Evolutionary conservation across 208 protist species (phyloP), one percentile per base, ranked within the genome.

Genomic region (Crithidia expoeki): DNA sequence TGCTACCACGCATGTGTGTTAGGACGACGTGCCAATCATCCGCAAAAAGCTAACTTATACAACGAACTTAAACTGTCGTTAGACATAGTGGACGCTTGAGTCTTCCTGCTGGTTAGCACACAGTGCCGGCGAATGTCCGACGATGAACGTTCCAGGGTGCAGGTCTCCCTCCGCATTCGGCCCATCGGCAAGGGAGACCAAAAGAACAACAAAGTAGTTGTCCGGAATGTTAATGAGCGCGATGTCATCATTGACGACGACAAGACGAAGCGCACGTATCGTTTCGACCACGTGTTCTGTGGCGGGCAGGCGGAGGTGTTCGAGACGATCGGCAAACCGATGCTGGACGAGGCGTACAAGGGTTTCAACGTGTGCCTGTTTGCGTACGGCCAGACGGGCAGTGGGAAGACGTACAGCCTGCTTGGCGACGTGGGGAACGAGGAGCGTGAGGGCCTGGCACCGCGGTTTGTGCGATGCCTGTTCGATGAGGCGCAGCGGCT

Each of bases 301-400:
- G 52, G 69, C 11, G 50, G 53, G 2, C 90, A 95, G 81, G 62
- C 68, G 27, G 79, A 86, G 64, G 58, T 95, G 56, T 95, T 84
- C 74, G 81, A 94, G 32, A 52, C 69, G 25, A 84, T 95, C 72
- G 90, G 90, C 19, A 46, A 46, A 46, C 87, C 88, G 53, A 95
- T 95, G 90, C 68, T 95, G 50, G 66, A 75, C 49, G 87, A 95
- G 68, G 85, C 86, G 19, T 92, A 90, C 84, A 85, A 88, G 64
- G 90, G 90, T 3, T 95, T 91, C 70, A 92, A 94, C 67, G 86
- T 91, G 19, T 91, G 89, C 70, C 67, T 93, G 27, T 91, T 93
- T 74, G 88, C 88, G 27, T 93, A 93, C 58, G 87, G 87, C 2
- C 87, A 93, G 71, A 93, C 87, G 38, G 87, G 87, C n/a, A 88